Conservation (phyloP, 2,329 filamentous ascomycete genomes). For the Diplodia seriata region DNA sequence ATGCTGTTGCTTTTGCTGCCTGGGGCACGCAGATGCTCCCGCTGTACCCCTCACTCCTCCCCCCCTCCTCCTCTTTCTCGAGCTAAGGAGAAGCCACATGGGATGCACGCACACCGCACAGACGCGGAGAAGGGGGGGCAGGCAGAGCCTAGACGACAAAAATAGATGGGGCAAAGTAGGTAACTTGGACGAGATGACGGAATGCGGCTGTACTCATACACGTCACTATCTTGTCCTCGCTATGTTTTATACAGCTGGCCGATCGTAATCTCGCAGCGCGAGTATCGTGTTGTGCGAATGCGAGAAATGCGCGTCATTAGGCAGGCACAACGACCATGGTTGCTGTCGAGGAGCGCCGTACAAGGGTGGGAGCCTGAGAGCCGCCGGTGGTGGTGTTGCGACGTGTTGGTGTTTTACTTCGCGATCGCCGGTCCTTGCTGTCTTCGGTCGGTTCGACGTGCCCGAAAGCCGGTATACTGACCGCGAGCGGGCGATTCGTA, state of each 20-base stretch:
- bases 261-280: conserved; percentile 21
- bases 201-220: conserved; percentile 16
- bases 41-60: neutral
- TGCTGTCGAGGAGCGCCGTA: neutral
- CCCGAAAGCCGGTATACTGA: conserved; percentile 6
- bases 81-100: neutral
- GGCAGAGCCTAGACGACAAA: neutral
- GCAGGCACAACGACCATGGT: conserved; percentile 12
- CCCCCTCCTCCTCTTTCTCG: neutral
- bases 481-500: conserved; percentile 9
- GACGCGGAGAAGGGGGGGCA: neutral
- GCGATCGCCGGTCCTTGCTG: neutral
- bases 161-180: conserved; percentile 5
- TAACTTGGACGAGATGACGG: conserved; percentile 8
- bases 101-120: neutral
- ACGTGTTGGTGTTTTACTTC: neutral
- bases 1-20: neutral
- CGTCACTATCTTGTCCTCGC: conserved; percentile 4
- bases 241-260: conserved; percentile 23
- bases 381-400: neutral
- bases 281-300: conserved; percentile 21
- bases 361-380: neutral
- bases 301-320: conserved; percentile 12
- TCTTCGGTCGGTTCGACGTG: conserved; percentile 19
- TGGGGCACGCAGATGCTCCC: neutral